Evolutionary conservation across 805 yeast genomes (phyloP).

Genomic region (Lipomyces lipofer): DNA sequence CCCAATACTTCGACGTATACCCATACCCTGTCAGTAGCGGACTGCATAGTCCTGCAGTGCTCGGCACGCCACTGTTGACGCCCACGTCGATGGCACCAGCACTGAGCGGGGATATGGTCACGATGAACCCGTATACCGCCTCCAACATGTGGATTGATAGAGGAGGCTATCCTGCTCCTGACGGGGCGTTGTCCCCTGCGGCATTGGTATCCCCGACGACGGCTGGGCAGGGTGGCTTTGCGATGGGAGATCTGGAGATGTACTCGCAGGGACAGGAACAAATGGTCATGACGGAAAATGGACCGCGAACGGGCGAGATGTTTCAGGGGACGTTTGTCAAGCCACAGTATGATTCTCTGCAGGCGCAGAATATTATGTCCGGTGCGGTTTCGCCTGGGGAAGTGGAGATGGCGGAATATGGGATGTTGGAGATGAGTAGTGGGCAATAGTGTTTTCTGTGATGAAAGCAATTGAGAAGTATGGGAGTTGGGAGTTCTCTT

Average conservation of each 20-base stretch:
- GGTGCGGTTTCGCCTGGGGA: no score
- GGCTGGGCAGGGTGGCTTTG: neutral
- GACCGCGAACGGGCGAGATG: neutral
- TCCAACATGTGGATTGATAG: slow-evolving; percentile 8
- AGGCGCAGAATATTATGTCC: no score
- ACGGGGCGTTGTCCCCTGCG: neutral
- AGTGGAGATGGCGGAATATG: slow-evolving; percentile 10
- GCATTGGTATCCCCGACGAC: no score
- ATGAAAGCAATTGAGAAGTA: no score
- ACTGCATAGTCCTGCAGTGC: slow-evolving; percentile 3
- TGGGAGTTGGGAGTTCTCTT: neutral
- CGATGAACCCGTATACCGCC: slow-evolving; percentile 1
- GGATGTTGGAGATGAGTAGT: slow-evolving; percentile 12
- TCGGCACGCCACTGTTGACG: slow-evolving; percentile 4
- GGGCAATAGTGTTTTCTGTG: no score
- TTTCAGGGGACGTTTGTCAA: slow-evolving; percentile 5
- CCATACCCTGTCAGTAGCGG: slow-evolving; percentile 3
- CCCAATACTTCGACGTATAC: slow-evolving; percentile 1
- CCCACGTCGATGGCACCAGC: neutral
- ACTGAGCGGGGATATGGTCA: slow-evolving; percentile 10
- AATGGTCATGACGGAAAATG: slow-evolving; percentile 2
- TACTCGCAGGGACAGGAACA: neutral
- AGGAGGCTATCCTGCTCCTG: neutral
- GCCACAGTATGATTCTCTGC: neutral
- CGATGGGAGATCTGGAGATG: neutral